A percentile compares a stretch with the other conserved stretches of the same genome.
phyloP scores from a whole-genome alignment of 345 rosid genomes.

The Angophora floribunda region DNA sequence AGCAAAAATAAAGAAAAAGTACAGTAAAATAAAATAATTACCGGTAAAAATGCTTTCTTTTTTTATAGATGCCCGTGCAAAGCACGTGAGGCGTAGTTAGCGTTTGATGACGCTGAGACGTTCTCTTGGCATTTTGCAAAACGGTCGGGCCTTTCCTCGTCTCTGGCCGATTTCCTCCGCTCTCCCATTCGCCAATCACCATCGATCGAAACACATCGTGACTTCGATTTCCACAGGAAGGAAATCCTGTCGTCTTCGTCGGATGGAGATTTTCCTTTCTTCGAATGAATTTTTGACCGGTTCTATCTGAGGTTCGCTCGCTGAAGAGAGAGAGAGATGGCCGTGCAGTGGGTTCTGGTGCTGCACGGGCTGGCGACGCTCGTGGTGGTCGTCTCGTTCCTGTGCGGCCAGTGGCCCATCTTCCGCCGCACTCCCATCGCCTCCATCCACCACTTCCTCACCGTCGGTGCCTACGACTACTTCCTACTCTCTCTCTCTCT shows the following conservation, averaged over 20 bases:
- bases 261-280: not conserved
- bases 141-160: not conserved
- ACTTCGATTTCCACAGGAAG: not conserved
- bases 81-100: not conserved
- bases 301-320: not conserved
- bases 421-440: conserved; percentile 73
- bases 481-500: conserved; percentile 31
- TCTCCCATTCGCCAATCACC: not conserved
- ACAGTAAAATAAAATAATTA: not conserved
- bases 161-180: not conserved
- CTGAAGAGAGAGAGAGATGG: conserved; percentile 23
- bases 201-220: not conserved
- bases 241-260: not conserved
- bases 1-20: not conserved
- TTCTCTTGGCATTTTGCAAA: not conserved
- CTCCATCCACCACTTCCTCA: conserved; percentile 65
- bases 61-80: not conserved
- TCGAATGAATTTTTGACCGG: not conserved
- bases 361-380: conserved; percentile 62
- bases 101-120: not conserved
- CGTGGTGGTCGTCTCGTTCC: conserved; percentile 58
- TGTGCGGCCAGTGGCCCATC: conserved; percentile 98
- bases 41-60: not conserved
- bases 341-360: conserved; percentile 54
- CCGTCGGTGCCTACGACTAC: conserved; percentile 81